Evolutionary conservation across 257 asterid species (phyloP).

Genomic region (Echites panduratus): DNA sequence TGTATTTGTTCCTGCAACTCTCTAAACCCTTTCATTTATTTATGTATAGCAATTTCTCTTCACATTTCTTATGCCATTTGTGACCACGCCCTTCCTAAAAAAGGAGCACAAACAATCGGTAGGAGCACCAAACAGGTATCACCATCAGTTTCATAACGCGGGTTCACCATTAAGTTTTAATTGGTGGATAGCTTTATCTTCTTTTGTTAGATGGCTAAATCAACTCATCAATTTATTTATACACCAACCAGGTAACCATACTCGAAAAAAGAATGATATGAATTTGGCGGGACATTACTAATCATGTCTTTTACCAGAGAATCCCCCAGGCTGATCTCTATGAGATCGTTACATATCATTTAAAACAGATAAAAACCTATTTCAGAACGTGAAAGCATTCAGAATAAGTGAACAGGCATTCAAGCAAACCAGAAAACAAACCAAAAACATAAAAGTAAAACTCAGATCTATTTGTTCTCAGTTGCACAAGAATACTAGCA

Average conservation of each 20-base stretch:
- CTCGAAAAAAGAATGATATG: too few species aligned
- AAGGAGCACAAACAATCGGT: not conserved
- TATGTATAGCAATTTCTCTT: not conserved
- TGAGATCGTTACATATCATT: too few species aligned
- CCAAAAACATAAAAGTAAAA: not conserved
- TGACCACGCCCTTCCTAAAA: not conserved
- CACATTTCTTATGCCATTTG: not conserved
- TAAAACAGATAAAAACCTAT: not conserved
- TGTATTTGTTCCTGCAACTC: not conserved
- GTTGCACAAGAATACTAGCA: not conserved
- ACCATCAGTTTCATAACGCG: not conserved
- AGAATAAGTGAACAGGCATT: not conserved
- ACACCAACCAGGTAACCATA: too few species aligned
- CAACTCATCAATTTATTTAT: too few species aligned
- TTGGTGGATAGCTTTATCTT: not conserved
- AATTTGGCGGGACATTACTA: too few species aligned
- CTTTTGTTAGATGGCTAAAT: too few species aligned
- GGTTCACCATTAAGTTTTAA: not conserved
- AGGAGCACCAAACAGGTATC: not conserved
- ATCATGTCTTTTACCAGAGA: not conserved
- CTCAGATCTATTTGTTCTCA: conserved; percentile 9
- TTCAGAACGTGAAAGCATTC: not conserved
- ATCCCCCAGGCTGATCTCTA: not conserved
- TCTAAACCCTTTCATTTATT: not conserved
- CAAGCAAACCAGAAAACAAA: not conserved